These are phyloP conservation scores for Wickerhamiella siamensis DNA, from an alignment of 805 yeast genomes.

Conservation along the genomic window DNA sequence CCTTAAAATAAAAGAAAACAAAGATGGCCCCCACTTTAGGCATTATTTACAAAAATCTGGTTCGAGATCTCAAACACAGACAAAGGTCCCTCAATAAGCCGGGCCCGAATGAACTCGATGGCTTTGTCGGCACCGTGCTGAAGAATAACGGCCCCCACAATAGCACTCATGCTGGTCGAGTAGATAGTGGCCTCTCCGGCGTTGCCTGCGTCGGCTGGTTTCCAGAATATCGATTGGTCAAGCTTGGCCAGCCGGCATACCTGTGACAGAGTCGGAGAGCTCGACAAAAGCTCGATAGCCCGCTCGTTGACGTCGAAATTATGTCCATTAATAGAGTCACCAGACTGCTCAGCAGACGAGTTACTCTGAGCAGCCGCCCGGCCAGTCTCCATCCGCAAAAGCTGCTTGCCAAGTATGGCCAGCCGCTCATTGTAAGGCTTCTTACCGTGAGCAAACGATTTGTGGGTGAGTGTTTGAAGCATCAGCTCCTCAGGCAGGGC, in stretches of 20 bases:
- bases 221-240: conserved; percentile 21
- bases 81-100: conserved; percentile 27
- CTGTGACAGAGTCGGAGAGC: conserved; percentile 19
- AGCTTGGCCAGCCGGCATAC: conserved; percentile 21
- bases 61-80: conserved; percentile 20
- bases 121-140: conserved; percentile 46
- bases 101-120: conserved; percentile 37
- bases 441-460: conserved; percentile 83
- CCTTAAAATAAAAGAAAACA: too few relatives aligned
- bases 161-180: conserved; percentile 40
- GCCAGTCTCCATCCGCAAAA: conserved; percentile 19
- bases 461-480: conserved; percentile 79
- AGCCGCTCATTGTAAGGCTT: conserved; percentile 83
- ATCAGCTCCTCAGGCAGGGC: conserved; percentile 45
- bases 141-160: conserved; percentile 55
- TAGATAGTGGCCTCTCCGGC: conserved; percentile 31
- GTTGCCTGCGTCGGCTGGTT: conserved; percentile 10
- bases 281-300: conserved; percentile 20
- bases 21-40: too few relatives aligned
- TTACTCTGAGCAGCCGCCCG: conserved; percentile 10
- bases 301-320: conserved; percentile 21
- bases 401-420: conserved; percentile 40
- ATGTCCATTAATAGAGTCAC: conserved; percentile 13
- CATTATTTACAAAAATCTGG: conserved; percentile 11
- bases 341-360: conserved; percentile 2